Evolutionary conservation across 768 basidiomycete genomes (phyloP), one percentile per base, ranked within the genome.

Genomic region (Termitomyces sp.): DNA sequence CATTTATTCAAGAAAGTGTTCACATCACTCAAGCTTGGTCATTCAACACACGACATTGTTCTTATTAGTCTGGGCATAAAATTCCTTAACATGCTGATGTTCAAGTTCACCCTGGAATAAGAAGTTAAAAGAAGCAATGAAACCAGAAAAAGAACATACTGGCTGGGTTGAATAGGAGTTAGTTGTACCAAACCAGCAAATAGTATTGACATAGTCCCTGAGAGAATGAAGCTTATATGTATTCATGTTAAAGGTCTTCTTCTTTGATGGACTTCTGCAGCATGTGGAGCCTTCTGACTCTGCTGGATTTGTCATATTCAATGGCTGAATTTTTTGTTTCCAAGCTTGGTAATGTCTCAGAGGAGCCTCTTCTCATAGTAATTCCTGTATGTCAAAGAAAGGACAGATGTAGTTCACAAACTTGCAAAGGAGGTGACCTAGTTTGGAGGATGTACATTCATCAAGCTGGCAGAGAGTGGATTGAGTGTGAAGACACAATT

Each of bases 121-220:
- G 30, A 30, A 30, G 30, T 30, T 30, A 30, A 7, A 30, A 7
- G 7, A 30, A 30, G 30, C 3, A 30, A 30, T 30, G 30, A 30
- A 4, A n/a, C 3, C 30, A 30, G 7, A 3, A 30, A 7, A 3
- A 30, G 30, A 30, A 30, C 30, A 30, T 30, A 30, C 30, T 7
- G 30, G 30, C 30, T 30, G 30, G 7, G 30, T 30, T 30, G 30
- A 30, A 7, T 3, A 4, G 30, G 30, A 30, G 7, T 30, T 75
- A 1, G 75, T 74, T 0, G 69, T 72, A 0, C 78, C 78, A 50
- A 64, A 71, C 1, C 46, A 33, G 2, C 30, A 56, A 5, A 63
- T 63, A 8, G 47, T 55, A 8, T 12, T 27, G 5, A 60, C 59
- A 26, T 60, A 63, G 54, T 58, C 45, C 33, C 63, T 49, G 24